Evolutionary conservation across 108 stramenopile genomes (phyloP).

Genomic region (Craspedostauros australis): DNA sequence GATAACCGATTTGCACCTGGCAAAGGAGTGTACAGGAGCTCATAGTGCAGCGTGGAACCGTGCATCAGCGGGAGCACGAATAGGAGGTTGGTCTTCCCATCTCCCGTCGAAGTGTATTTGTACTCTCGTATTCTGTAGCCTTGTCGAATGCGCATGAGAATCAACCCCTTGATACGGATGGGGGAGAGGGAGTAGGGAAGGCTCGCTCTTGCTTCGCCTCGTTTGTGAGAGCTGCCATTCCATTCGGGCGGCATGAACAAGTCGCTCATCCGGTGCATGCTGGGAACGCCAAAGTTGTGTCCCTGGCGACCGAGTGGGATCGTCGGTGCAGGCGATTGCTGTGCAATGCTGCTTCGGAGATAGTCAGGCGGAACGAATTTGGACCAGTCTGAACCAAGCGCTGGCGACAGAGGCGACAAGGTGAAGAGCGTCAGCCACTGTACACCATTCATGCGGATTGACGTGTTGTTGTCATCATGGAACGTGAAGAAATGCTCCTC

Average conservation of each 20-base stretch:
- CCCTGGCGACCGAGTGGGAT: slow-evolving; percentile 3
- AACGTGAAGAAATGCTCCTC: no score
- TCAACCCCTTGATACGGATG: slow-evolving; percentile 59
- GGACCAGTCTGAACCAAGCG: slow-evolving; percentile 18
- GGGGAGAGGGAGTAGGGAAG: slow-evolving; percentile 51
- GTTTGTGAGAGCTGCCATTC: no score
- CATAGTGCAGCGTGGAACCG: slow-evolving; percentile 62
- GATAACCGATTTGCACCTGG: slow-evolving; percentile 44
- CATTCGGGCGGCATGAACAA: no score
- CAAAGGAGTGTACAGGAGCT: slow-evolving; percentile 66
- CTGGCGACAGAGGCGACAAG: slow-evolving; percentile 57
- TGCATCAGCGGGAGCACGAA: slow-evolving; percentile 51
- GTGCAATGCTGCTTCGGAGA: no score
- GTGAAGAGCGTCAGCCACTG: slow-evolving; percentile 70
- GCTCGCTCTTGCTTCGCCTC: slow-evolving; percentile 12
- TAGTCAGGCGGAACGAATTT: slow-evolving; percentile 29
- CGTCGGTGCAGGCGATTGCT: no score
- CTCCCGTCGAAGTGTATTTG: slow-evolving; percentile 54
- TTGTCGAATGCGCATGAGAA: slow-evolving; percentile 65
- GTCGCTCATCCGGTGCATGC: no score
- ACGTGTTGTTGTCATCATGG: no score
- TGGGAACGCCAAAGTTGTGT: neutral
- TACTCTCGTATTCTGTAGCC: slow-evolving; percentile 69
- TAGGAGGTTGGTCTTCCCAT: slow-evolving; percentile 68
- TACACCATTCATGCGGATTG: slow-evolving; percentile 62